Evolutionary conservation across 352 stramenopile genomes (phyloP), one percentile per base, ranked within the genome.

Genomic region (Pythium aphanidermatum): DNA sequence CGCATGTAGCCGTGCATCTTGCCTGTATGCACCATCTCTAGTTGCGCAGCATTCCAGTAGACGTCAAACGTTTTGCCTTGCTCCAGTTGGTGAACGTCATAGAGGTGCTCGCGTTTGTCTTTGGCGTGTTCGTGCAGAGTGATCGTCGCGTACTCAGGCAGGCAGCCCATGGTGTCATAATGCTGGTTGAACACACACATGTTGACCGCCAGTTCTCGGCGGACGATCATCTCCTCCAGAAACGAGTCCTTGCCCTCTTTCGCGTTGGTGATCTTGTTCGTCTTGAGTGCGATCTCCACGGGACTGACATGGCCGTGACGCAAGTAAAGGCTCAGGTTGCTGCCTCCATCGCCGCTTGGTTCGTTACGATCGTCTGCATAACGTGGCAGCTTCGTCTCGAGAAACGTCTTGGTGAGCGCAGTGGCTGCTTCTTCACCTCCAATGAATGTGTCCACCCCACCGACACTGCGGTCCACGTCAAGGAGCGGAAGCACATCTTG

Each of bases 1-100:
- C 95, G 86, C 79, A 95, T 90, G 62, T 90, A 95, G 56, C 82
- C 79, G 57, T 92, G 80, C 77, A 92, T 90, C 33, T 96, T 96
- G 20, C 96, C 97, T 34, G 95, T 91, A 32, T 77, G 57, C 4
- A 98, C 82, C 44, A 99, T 65, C 58, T 99, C 90, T 14, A 97
- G 56, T 65, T 99, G 96, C 17, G 96, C 95, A 3, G 96, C 96
- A 65, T 99, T 99, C 97, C 97, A 99, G 46, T 98, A 88, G 46
- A 94, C 86, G 63, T 99, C 97, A 45, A 95, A 91, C 0, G 96
- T 98, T 53, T 82, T 62, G n/a, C 59, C 95, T 5, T 58, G 45
- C 53, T 99, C 96, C 2, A 99, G 68, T 45, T 98, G 54, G 50
- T 91, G 59, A 36, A 85, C 69, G 1, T 74, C 87, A 60, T 99